Percentiles rank a stretch among this genome's conserved stretches.
Conservation (phyloP, 2,329 filamentous ascomycete species). For the Claviceps pazoutovae region DNA sequence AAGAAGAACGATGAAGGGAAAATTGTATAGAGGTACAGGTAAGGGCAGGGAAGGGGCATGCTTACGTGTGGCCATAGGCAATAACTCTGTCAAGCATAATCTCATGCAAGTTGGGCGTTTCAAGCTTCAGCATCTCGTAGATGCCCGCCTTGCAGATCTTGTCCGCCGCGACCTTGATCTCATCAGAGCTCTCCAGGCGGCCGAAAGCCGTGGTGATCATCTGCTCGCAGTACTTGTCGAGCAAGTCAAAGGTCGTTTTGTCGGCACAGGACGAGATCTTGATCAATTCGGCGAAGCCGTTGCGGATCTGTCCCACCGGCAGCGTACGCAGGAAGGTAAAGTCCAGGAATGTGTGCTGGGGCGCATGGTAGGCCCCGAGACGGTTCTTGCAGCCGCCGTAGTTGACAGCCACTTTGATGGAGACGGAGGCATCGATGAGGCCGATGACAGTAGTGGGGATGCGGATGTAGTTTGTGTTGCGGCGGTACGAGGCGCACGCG, state of each 20-base stretch:
- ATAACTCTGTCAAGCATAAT: constrained; percentile 60
- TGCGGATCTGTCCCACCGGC: constrained; percentile 53
- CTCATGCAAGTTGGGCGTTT: constrained; percentile 61
- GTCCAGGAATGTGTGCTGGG: constrained; percentile 58
- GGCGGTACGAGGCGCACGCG: constrained; percentile 56
- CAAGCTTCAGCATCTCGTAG: constrained; percentile 58
- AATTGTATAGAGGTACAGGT: not conserved
- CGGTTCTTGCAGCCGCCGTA: constrained; percentile 66
- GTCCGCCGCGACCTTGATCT: constrained; percentile 32
- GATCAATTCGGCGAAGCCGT: constrained; percentile 62
- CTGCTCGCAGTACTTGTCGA: constrained; percentile 56
- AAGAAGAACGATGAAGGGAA: not conserved
- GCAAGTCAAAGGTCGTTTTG: constrained; percentile 48
- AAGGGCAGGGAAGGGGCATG: constrained; percentile 2
- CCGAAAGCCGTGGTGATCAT: constrained; percentile 53
- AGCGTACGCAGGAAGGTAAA: constrained; percentile 58
- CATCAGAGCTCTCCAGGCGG: constrained; percentile 36
- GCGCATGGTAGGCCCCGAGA: constrained; percentile 59
- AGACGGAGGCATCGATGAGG: constrained; percentile 61
- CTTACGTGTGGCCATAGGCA: constrained; percentile 57
- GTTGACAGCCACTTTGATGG: constrained; percentile 68
- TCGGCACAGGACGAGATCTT: constrained; percentile 63
- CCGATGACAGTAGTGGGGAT: constrained; percentile 64
- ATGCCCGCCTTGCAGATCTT: constrained; percentile 56
- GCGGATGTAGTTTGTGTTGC: constrained; percentile 61